Conservation (phyloP, 83 land plant species). For the Diphasiastrum complanatum region DNA sequence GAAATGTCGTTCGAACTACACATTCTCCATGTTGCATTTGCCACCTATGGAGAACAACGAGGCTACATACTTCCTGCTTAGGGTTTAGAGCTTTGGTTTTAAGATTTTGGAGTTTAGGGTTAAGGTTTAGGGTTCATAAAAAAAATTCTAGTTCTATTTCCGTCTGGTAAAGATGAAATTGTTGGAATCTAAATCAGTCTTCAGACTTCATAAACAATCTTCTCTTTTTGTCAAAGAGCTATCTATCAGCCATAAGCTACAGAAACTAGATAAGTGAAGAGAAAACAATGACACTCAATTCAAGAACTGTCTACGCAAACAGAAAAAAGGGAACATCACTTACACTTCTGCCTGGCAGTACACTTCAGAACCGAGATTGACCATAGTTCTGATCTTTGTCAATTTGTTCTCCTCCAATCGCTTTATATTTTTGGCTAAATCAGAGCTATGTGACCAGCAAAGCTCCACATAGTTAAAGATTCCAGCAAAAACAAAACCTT, state of each 20-base stretch:
- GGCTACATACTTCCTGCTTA: too few species aligned
- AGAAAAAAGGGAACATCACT: too few species aligned
- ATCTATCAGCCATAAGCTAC: background rate
- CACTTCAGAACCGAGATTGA: conserved; percentile 34
- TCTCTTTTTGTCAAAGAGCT: too few species aligned
- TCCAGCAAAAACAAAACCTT: background rate
- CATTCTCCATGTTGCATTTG: too few species aligned
- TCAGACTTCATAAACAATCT: too few species aligned
- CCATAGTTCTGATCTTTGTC: conserved; percentile 22
- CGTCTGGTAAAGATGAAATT: too few species aligned
- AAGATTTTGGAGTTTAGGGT: too few species aligned
- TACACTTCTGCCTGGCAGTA: conserved; percentile 38
- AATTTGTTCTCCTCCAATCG: conserved; percentile 26
- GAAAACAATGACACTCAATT: background rate
- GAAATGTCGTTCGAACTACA: too few species aligned
- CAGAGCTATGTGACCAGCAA: conserved; percentile 7
- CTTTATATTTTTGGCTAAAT: conserved; percentile 30
- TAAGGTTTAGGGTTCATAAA: too few species aligned
- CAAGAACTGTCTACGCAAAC: background rate
- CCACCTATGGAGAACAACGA: too few species aligned
- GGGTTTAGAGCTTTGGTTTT: too few species aligned
- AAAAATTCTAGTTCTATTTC: too few species aligned
- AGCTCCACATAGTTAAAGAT: background rate
- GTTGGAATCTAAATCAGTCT: background rate
- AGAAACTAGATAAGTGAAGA: background rate